A percentile compares a stretch with the other conserved stretches of the same genome.
These are phyloP conservation scores for Cajanus cajan DNA, from an alignment of 306 rosid species.

Conservation along the genomic window DNA sequence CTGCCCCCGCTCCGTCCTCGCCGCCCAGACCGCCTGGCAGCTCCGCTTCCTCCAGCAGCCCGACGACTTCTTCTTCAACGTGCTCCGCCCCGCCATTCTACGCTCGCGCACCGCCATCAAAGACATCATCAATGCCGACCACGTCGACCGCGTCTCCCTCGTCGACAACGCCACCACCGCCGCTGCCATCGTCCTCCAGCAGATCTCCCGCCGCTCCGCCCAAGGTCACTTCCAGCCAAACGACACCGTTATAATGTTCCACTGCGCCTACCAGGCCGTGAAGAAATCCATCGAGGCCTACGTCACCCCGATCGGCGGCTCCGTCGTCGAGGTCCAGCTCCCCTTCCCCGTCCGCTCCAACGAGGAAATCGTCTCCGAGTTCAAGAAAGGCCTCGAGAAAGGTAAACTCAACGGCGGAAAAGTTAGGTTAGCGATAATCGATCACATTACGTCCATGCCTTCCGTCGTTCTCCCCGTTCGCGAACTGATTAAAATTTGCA, in stretches of 20 bases:
- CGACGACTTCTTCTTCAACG: constrained; percentile 50
- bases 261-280: constrained; percentile 56
- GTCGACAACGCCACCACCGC: constrained; percentile 68
- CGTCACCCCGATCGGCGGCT: constrained; percentile 44
- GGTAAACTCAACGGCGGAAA: constrained; percentile 49
- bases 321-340: constrained; percentile 47
- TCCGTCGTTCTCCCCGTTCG: constrained; percentile 53
- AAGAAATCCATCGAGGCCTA: constrained; percentile 65
- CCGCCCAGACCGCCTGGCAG: constrained; percentile 47
- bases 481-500: constrained; percentile 46
- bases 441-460: constrained; percentile 67
- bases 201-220: constrained; percentile 37
- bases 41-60: constrained; percentile 60
- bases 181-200: constrained; percentile 62
- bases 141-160: constrained; percentile 45
- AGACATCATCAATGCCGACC: constrained; percentile 42
- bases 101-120: constrained; percentile 42
- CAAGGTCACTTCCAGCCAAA: constrained; percentile 25
- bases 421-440: constrained; percentile 61
- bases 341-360: constrained; percentile 57
- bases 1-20: constrained; percentile 55
- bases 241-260: constrained; percentile 49
- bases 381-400: constrained; percentile 45
- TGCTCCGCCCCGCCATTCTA: constrained; percentile 35
- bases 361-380: constrained; percentile 42